phyloP scores from a whole-genome alignment of 371 early-diverging fungal genomes.

The Hamiltosporidium magnivora region DNA sequence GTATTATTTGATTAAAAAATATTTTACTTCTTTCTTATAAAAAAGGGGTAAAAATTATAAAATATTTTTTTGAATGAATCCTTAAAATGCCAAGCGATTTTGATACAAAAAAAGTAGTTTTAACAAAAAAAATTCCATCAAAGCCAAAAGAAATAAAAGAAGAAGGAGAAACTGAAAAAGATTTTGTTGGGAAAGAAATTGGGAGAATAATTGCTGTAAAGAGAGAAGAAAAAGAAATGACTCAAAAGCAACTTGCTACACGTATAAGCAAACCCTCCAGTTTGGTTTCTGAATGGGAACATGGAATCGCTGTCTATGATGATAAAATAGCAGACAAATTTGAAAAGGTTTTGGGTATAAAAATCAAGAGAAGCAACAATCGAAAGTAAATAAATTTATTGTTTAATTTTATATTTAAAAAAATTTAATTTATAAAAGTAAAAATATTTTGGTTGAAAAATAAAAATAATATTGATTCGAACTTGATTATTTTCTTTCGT shows the following conservation, averaged over 20 bases:
- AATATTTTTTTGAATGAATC: too few relatives aligned
- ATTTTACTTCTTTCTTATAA: too few relatives aligned
- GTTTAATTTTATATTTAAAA: too few relatives aligned
- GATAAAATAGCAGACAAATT: slow-evolving; percentile 23
- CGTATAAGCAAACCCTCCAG: slow-evolving; percentile 28
- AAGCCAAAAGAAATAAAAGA: background rate
- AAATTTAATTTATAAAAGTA: too few relatives aligned
- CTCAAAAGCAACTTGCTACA: slow-evolving; percentile 28
- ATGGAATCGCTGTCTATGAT: slow-evolving; percentile 33
- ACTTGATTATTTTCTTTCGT: too few relatives aligned
- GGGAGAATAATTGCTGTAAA: slow-evolving; percentile 24
- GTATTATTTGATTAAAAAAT: too few relatives aligned
- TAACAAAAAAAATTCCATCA: slow-evolving; percentile 9
- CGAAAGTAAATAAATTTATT: too few relatives aligned
- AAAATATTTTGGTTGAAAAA: too few relatives aligned
- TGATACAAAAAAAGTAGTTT: slow-evolving; percentile 11
- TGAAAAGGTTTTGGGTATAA: slow-evolving; percentile 29
- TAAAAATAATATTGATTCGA: too few relatives aligned
- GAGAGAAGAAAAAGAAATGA: slow-evolving; percentile 8
- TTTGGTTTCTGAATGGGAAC: slow-evolving; percentile 30
- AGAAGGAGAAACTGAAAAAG: slow-evolving; percentile 1
- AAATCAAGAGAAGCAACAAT: slow-evolving; percentile 1
- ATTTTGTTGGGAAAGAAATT: slow-evolving; percentile 21
- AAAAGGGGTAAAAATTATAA: too few relatives aligned
- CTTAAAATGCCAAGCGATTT: background rate